Evolutionary conservation across 352 stramenopile genomes (phyloP).

Genomic region (Phytopythium mirpurense): DNA sequence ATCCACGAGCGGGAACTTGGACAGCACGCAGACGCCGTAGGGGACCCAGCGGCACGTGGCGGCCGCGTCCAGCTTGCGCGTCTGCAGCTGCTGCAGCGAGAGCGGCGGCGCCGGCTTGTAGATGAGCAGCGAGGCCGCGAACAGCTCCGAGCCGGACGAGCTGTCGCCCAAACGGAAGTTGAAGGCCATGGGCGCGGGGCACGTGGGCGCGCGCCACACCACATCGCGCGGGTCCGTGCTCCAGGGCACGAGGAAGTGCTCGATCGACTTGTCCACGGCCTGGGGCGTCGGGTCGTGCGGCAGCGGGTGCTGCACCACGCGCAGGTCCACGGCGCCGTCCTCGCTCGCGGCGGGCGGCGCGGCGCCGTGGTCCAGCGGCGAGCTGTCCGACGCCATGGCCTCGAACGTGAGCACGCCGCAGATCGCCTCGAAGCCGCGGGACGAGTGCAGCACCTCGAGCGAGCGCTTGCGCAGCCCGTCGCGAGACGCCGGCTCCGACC

Average conservation of each 20-base stretch:
- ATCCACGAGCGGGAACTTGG: slow-evolving; percentile 80
- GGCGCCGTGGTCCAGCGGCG: slow-evolving; percentile 5
- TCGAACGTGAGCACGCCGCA: slow-evolving; percentile 77
- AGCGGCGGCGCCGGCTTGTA: slow-evolving; percentile 71
- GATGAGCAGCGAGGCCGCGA: slow-evolving; percentile 71
- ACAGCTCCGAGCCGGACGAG: slow-evolving; percentile 63
- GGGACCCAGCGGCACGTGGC: slow-evolving; percentile 58
- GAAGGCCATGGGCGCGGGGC: slow-evolving; percentile 55
- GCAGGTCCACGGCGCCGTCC: slow-evolving; percentile 36
- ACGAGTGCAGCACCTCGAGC: slow-evolving; percentile 58
- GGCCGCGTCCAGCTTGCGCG: slow-evolving; percentile 38
- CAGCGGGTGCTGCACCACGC: slow-evolving; percentile 44
- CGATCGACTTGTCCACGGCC: slow-evolving; percentile 56
- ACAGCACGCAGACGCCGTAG: slow-evolving; percentile 77
- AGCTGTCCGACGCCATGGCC: slow-evolving; percentile 20
- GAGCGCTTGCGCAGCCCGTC: slow-evolving; percentile 45
- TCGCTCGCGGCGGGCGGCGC: neutral
- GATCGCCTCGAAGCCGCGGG: slow-evolving; percentile 69
- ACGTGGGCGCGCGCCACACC: slow-evolving; percentile 33
- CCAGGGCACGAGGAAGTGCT: slow-evolving; percentile 71
- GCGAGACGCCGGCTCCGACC: slow-evolving; percentile 39
- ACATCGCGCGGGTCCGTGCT: slow-evolving; percentile 35
- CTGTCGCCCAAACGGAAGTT: slow-evolving; percentile 80
- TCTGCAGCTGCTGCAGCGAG: slow-evolving; percentile 53
- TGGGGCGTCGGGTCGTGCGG: slow-evolving; percentile 41